These are phyloP conservation scores for Triticum urartu DNA, from an alignment of 176 grass and related monocot genomes.

Conservation along the genomic window DNA sequence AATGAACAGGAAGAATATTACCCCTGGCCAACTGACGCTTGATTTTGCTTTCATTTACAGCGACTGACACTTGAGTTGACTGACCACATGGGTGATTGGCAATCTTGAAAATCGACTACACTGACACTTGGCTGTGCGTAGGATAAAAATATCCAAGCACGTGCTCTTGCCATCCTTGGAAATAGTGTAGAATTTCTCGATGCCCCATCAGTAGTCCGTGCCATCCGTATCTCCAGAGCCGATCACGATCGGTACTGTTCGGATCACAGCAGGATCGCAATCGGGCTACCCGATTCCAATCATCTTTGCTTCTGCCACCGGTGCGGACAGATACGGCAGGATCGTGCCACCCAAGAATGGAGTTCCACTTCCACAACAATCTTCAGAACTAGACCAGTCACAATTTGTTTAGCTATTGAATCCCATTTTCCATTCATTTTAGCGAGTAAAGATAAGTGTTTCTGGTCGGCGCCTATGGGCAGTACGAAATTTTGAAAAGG, in stretches of 20 bases:
- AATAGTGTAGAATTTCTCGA: not conserved
- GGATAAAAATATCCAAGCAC: not conserved
- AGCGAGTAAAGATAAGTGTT: no score
- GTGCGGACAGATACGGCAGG: no score
- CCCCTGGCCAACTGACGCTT: not conserved
- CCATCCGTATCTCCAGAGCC: not conserved
- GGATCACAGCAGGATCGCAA: not conserved
- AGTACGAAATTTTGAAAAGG: no score
- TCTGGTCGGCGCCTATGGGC: no score
- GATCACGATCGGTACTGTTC: not conserved
- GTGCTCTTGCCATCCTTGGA: not conserved
- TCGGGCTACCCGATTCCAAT: not conserved
- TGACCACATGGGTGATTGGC: no score
- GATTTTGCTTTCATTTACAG: no score
- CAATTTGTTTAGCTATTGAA: no score
- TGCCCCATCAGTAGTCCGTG: no score
- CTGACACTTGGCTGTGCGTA: not conserved
- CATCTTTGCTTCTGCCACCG: no score
- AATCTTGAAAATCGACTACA: not conserved
- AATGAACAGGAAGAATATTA: not conserved
- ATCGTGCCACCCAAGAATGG: not conserved
- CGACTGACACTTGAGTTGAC: no score
- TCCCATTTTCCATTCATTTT: not conserved
- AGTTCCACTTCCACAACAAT: not conserved
- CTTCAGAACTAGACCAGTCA: no score